Percentiles rank a stretch among this genome's conserved stretches.
These are phyloP conservation scores for Neofusicoccum umdonicola DNA, from an alignment of 2,329 filamentous ascomycete genomes.

Conservation along the genomic window DNA sequence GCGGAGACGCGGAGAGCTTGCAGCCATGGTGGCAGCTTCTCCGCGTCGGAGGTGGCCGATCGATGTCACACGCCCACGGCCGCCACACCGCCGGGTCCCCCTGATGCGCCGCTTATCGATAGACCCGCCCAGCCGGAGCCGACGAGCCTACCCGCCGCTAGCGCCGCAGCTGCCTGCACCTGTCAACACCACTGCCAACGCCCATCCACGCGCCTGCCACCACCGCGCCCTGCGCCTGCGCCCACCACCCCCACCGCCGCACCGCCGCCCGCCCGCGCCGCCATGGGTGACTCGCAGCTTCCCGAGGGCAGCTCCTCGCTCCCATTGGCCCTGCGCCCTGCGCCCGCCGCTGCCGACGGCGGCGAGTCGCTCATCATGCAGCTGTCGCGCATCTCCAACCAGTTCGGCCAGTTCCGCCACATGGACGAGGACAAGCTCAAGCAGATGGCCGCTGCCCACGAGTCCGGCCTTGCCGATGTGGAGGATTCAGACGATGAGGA, in stretches of 20 bases:
- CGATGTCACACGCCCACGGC: conserved; percentile 1
- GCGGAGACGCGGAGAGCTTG: conserved; percentile 1
- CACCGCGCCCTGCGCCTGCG: not conserved
- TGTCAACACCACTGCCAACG: not conserved
- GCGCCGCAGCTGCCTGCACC: not conserved
- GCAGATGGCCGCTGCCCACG: conserved; percentile 59
- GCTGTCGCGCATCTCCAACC: conserved; percentile 73
- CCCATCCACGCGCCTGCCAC: not conserved
- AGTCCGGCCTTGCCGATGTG: conserved; percentile 38
- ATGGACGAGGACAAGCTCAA: conserved; percentile 72
- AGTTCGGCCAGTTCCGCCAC: conserved; percentile 78
- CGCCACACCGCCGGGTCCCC: too few species aligned
- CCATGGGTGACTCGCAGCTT: conserved; percentile 22
- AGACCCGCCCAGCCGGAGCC: not conserved
- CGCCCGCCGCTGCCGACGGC: conserved; percentile 49
- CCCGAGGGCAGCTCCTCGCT: conserved; percentile 26
- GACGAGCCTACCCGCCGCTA: not conserved
- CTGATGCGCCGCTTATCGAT: conserved; percentile 4
- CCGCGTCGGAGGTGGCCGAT: conserved; percentile 13
- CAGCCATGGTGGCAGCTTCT: not conserved
- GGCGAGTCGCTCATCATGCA: conserved; percentile 66
- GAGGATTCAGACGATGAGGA: conserved; percentile 45
- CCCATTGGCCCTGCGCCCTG: conserved; percentile 61
- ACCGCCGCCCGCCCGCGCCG: not conserved
- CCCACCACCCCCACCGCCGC: not conserved